Conservation (phyloP, 257 asterid genomes). For the Solanum paucissectum region DNA sequence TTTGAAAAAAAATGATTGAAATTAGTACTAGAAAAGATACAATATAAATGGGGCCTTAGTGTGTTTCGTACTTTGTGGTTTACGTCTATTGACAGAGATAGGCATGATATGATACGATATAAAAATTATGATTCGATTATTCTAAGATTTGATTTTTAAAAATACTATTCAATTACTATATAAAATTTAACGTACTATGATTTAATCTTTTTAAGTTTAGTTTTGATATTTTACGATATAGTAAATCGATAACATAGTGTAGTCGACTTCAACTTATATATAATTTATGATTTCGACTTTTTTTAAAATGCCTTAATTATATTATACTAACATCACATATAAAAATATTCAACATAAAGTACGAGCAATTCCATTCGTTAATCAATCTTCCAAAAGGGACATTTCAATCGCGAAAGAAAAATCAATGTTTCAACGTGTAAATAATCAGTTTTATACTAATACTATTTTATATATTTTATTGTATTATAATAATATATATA, state of each 20-base stretch:
- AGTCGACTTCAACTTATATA: no score
- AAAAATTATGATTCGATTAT: not conserved
- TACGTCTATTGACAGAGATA: no score
- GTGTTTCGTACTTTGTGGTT: not conserved
- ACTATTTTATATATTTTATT: not conserved
- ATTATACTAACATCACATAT: not conserved
- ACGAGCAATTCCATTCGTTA: no score
- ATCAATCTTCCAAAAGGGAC: no score
- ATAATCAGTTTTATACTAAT: no score
- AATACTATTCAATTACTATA: no score
- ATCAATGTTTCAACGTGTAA: not conserved
- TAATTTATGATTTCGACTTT: no score
- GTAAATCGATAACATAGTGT: no score
- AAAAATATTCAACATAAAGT: not conserved
- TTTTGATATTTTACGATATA: no score
- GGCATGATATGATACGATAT: not conserved
- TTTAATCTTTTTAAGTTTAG: no score
- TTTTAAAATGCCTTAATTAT: not conserved
- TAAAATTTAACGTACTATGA: no score
- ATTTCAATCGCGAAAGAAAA: not conserved
- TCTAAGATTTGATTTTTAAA: no score
- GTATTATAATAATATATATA: not conserved
- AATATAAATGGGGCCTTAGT: not conserved
- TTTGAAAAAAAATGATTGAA: not conserved
- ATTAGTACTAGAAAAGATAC: not conserved